These are phyloP conservation scores for Tetrastigma voinierianum DNA, from an alignment of 164 flowering plant genomes.

Conservation along the genomic window DNA sequence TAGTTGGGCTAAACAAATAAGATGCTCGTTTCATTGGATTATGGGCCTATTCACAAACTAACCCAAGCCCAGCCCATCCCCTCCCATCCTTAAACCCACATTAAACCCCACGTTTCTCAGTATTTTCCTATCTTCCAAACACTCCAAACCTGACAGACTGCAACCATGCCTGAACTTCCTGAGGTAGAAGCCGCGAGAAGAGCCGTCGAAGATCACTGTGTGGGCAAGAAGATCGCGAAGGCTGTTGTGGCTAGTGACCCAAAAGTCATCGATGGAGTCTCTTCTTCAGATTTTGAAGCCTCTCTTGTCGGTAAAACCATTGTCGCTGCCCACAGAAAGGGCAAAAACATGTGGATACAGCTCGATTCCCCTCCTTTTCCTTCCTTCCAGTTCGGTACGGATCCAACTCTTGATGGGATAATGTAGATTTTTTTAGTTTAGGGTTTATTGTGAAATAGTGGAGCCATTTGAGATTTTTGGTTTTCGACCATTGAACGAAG, in stretches of 20 bases:
- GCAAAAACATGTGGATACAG: conserved; percentile 89
- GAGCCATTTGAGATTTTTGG: not conserved
- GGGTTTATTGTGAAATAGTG: conserved; percentile 5
- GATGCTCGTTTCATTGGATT: no score
- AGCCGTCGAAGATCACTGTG: conserved; percentile 68
- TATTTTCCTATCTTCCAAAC: no score
- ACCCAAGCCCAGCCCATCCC: no score
- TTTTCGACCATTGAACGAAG: not conserved
- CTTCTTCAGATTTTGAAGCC: conserved; percentile 64
- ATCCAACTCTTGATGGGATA: not conserved
- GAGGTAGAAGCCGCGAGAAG: conserved; percentile 97
- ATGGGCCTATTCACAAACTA: no score
- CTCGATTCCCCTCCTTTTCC: conserved; percentile 95
- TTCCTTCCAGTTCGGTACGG: conserved; percentile 86
- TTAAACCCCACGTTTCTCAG: no score
- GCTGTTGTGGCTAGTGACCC: conserved; percentile 71
- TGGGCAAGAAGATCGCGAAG: conserved; percentile 64
- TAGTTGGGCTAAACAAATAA: no score
- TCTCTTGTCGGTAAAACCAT: conserved; percentile 72
- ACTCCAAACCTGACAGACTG: no score
- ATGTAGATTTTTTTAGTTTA: not conserved
- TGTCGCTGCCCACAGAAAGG: conserved; percentile 82
- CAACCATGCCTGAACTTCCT: conserved; percentile 89
- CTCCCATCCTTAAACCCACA: no score
- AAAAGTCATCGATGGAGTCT: conserved; percentile 82